Evolutionary conservation across 2,329 filamentous ascomycete species (phyloP).

Genomic region (Penicillium sp.): DNA sequence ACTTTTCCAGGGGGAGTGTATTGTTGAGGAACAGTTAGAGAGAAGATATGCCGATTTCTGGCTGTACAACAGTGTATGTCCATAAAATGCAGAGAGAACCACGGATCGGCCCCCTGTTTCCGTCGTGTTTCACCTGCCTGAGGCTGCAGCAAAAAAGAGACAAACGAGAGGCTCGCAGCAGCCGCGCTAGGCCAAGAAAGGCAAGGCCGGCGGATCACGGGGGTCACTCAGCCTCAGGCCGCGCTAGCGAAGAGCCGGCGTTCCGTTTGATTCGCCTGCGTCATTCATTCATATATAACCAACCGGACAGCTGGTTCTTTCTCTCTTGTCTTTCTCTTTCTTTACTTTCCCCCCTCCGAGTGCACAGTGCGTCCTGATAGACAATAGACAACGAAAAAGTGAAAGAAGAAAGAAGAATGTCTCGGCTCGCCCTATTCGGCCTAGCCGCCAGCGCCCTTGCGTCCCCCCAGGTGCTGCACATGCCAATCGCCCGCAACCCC

Average conservation of each 20-base stretch:
- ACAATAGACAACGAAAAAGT: neutral
- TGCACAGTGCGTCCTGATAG: neutral
- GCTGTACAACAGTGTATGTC: too few relatives aligned
- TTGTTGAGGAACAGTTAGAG: too few relatives aligned
- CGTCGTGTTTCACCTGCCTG: neutral
- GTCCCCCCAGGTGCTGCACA: conserved; percentile 11
- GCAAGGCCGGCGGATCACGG: too few relatives aligned
- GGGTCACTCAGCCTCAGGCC: neutral
- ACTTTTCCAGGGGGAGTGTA: too few relatives aligned
- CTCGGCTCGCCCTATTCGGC: conserved; percentile 3
- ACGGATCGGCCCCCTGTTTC: neutral
- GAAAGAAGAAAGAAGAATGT: neutral
- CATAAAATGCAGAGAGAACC: too few relatives aligned
- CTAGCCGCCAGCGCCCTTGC: conserved; percentile 13
- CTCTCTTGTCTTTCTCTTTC: neutral
- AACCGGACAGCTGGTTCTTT: neutral
- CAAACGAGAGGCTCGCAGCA: neutral
- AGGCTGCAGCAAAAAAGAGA: neutral
- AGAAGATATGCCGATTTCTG: too few relatives aligned
- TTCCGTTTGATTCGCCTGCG: conserved; percentile 6
- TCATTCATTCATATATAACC: conserved; percentile 3
- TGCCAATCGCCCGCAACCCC: conserved; percentile 8
- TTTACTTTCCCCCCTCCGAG: neutral
- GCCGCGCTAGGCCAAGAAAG: too few relatives aligned
- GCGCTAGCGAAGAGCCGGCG: too few relatives aligned